Evolutionary conservation across 2,329 filamentous ascomycete genomes (phyloP).

Genomic region (Pestalotiopsis fici): DNA sequence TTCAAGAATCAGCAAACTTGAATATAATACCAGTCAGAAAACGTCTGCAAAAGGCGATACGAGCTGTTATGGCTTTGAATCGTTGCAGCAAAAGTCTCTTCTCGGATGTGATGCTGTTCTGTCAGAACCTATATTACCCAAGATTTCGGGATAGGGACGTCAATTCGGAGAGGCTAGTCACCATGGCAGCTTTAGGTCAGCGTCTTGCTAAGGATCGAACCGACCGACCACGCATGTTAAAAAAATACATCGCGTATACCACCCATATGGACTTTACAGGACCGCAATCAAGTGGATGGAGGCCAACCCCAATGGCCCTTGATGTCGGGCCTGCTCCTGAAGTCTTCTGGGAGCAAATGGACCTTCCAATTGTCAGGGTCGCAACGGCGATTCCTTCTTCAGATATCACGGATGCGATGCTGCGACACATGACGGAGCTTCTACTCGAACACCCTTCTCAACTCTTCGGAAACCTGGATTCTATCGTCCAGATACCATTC

Average conservation of each 20-base stretch:
- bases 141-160: not conserved
- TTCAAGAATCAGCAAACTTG: no score
- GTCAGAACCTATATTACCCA: not conserved
- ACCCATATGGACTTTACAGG: not conserved
- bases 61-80: no score
- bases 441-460: not conserved
- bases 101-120: not conserved
- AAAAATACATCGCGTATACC: not conserved
- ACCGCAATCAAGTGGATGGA: no score
- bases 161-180: no score
- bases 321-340: not conserved
- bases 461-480: not conserved
- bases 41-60: not conserved
- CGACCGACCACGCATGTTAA: not conserved
- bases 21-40: no score
- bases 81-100: not conserved
- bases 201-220: not conserved
- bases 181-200: not conserved
- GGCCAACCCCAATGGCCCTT: not conserved
- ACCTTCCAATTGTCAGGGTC: not conserved
- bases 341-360: fast-evolving
- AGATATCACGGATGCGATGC: not conserved
- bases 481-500: no score
- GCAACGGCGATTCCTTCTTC: not conserved
- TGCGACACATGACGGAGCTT: not conserved